phyloP scores from a whole-genome alignment of 345 rosid genomes.

The Fremontodendron californicum region DNA sequence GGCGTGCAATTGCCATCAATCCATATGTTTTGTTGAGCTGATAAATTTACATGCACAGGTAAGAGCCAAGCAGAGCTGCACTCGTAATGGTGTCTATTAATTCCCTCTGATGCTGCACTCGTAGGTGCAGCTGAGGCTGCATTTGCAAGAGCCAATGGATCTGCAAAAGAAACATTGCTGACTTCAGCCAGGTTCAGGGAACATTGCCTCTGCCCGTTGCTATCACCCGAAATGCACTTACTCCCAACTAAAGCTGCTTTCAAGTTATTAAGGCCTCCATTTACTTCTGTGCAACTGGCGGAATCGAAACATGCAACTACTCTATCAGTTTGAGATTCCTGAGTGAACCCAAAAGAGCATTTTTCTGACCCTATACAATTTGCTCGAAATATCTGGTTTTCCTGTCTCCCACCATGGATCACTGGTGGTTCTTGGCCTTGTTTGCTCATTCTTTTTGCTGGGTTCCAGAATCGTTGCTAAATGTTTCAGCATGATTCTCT shows the following conservation, averaged over 20 bases:
- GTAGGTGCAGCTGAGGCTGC: conserved; percentile 28
- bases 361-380: conserved; percentile 26
- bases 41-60: not conserved
- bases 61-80: not conserved
- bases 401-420: conserved; percentile 29
- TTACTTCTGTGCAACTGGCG: not conserved
- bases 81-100: not conserved
- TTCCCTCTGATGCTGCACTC: not conserved
- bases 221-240: not conserved
- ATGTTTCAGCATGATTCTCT: not conserved
- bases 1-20: conserved; percentile 8
- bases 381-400: conserved; percentile 19
- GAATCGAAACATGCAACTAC: conserved; percentile 6
- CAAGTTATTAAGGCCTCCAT: not conserved
- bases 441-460: conserved; percentile 28
- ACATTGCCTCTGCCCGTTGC: conserved; percentile 16
- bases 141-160: conserved; percentile 56
- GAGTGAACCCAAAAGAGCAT: conserved; percentile 27
- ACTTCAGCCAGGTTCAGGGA: conserved; percentile 13
- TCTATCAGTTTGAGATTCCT: conserved; percentile 15
- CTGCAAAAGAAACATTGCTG: conserved; percentile 33
- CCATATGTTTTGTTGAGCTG: conserved; percentile 3
- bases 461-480: not conserved
- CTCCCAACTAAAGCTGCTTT: not conserved
- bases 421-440: conserved; percentile 18